A percentile compares a stretch with the other conserved stretches of the same genome.
phyloP scores from a whole-genome alignment of 2,329 filamentous ascomycete genomes.

The Fusarium sp. region DNA sequence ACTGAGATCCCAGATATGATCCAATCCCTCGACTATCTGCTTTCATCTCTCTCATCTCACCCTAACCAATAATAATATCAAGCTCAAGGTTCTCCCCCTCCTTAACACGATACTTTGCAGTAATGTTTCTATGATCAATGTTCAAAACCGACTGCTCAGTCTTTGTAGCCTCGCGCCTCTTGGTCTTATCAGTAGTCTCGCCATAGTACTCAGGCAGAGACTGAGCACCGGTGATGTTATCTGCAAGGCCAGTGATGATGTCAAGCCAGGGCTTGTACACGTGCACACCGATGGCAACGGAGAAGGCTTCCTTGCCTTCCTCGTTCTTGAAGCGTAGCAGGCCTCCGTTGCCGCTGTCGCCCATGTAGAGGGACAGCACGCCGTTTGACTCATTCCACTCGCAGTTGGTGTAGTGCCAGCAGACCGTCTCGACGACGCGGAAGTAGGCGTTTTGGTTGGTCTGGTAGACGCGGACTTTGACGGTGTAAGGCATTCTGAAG shows the following conservation, averaged over 20 bases:
- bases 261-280: constrained; percentile 39
- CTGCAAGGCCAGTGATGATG: constrained; percentile 23
- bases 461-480: constrained; percentile 38
- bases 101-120: constrained; percentile 20
- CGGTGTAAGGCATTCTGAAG: constrained; percentile 30
- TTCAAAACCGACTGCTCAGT: constrained; percentile 32
- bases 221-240: constrained; percentile 29
- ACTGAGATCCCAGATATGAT: not conserved
- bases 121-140: constrained; percentile 25
- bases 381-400: constrained; percentile 25
- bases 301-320: constrained; percentile 34
- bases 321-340: constrained; percentile 39
- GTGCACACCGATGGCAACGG: constrained; percentile 30
- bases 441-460: constrained; percentile 36
- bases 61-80: constrained; percentile 25
- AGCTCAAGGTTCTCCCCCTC: constrained; percentile 35
- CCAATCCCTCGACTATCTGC: rapidly evolving
- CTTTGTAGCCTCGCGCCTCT: constrained; percentile 18
- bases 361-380: constrained; percentile 21
- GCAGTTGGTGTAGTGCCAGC: constrained; percentile 36
- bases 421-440: constrained; percentile 28
- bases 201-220: constrained; percentile 38
- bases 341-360: constrained; percentile 30
- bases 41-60: rapidly evolving
- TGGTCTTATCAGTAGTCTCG: constrained; percentile 1